A percentile compares a stretch with the other conserved stretches of the same genome.
Conservation (phyloP, 2,329 filamentous ascomycete species). For the Neonectria punicea region DNA sequence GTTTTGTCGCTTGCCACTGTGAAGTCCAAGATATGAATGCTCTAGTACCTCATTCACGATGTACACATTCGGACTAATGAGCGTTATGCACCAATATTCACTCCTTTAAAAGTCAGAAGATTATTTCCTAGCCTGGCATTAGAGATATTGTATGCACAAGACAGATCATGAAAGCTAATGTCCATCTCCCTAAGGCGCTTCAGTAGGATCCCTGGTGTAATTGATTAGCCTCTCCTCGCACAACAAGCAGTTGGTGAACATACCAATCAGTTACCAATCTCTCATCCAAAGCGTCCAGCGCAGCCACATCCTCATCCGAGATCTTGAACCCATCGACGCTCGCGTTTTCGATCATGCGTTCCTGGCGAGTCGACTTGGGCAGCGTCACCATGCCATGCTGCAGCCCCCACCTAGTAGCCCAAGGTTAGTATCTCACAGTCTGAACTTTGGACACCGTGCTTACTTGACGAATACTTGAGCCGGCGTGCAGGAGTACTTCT, state of each 20-base stretch:
- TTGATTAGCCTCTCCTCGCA: constrained; percentile 10
- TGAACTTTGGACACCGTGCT: constrained; percentile 6
- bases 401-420: constrained; percentile 71
- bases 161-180: neutral
- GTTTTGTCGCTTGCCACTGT: constrained; percentile 4
- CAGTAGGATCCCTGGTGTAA: constrained; percentile 44
- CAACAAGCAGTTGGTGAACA: fast-evolving
- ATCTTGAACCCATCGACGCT: constrained; percentile 71
- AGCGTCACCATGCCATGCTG: constrained; percentile 79
- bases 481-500: constrained; percentile 75
- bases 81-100: neutral
- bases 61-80: neutral
- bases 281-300: constrained; percentile 75
- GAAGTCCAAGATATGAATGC: constrained; percentile 24
- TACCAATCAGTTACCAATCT: constrained; percentile 76
- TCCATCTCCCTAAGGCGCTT: constrained; percentile 35
- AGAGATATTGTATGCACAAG: neutral
- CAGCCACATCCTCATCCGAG: constrained; percentile 68
- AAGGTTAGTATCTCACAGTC: constrained; percentile 1
- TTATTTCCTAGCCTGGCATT: neutral
- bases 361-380: constrained; percentile 75
- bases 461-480: constrained; percentile 76
- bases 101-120: neutral
- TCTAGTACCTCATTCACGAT: neutral
- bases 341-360: constrained; percentile 73